Evolutionary conservation across 2,329 filamentous ascomycete species (phyloP).

Genomic region (Lecanicillium sp.): DNA sequence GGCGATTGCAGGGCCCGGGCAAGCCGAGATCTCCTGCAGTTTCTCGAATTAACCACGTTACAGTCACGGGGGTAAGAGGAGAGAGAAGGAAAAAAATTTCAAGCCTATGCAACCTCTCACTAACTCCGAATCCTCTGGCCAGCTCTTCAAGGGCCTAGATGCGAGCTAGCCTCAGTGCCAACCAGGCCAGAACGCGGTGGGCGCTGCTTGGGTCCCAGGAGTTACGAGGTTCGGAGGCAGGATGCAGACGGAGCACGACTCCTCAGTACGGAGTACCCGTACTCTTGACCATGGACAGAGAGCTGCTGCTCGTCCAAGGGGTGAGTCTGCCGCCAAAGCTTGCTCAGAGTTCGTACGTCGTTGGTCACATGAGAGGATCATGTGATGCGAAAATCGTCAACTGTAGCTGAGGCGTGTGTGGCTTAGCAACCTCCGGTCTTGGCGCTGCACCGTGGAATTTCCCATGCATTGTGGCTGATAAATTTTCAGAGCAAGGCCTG

Average conservation of each 20-base stretch:
- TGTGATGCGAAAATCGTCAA: background rate
- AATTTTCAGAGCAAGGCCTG: slow-evolving; percentile 8
- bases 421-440: slow-evolving; percentile 14
- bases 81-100: background rate
- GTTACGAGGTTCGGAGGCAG: too few species aligned
- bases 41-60: slow-evolving; percentile 7
- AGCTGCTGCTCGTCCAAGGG: too few species aligned
- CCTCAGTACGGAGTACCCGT: background rate
- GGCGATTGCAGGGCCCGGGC: slow-evolving; percentile 9
- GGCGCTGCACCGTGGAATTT: slow-evolving; percentile 6
- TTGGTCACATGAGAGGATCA: slow-evolving; percentile 8
- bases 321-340: too few species aligned
- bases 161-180: too few species aligned
- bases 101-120: background rate
- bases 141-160: background rate
- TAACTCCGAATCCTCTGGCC: background rate
- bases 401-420: slow-evolving; percentile 10
- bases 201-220: too few species aligned
- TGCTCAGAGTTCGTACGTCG: background rate
- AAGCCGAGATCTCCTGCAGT: slow-evolving; percentile 12
- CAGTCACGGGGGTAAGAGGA: too few species aligned
- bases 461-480: slow-evolving; percentile 10
- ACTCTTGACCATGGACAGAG: background rate
- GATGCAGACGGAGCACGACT: too few species aligned
- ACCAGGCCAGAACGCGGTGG: background rate